Evolutionary conservation across 768 basidiomycete species (phyloP), one percentile per base, ranked within the genome.

Genomic region (Tylopilus sp.): DNA sequence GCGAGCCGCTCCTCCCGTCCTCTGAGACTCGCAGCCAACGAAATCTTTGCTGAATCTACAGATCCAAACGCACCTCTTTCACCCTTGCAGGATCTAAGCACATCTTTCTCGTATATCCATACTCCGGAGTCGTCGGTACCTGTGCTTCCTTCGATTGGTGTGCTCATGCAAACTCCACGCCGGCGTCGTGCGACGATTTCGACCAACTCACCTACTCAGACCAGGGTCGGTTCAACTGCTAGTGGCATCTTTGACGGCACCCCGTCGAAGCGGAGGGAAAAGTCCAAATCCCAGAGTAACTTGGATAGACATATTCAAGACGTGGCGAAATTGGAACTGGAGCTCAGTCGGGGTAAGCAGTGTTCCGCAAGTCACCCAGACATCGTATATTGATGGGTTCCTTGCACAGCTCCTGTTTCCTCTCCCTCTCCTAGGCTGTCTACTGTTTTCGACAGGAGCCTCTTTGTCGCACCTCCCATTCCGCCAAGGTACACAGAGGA

Each of bases 241-340:
- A 60, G 52, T 30, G 61, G 65, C 13, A 70, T 77, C 17, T 61
- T 74, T 14, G 76, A 77, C 22, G 67, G 72, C 19, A 84, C 82
- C 21, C 84, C 85, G 14, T 83, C 84, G 31, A 87, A 80, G 64
- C 74, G 79, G 37, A 80, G 77, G 66, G 84, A 84, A 66, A 86
- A 86, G 73, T 82, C 80, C 51, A 79, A 75, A 61, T 84, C 86
- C 13, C 81, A 85, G 53, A 83, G 79, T 26, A 83, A 87, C 55
- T 62, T 90, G 25, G 76, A 83, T 55, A 71, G 78, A 36, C 85
- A 84, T 34, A 91, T 92, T 54, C 80, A 81, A 22, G 86, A 87
- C 26, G 65, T 89, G 37, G 74, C 81, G 8, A 73, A 78, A 53
- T 72, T 91, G 25, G 84, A 86, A 61, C 75, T 83, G 29, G 86